phyloP scores from a whole-genome alignment of 2,329 filamentous ascomycete genomes.

The Chaetomiaceae sp. region DNA sequence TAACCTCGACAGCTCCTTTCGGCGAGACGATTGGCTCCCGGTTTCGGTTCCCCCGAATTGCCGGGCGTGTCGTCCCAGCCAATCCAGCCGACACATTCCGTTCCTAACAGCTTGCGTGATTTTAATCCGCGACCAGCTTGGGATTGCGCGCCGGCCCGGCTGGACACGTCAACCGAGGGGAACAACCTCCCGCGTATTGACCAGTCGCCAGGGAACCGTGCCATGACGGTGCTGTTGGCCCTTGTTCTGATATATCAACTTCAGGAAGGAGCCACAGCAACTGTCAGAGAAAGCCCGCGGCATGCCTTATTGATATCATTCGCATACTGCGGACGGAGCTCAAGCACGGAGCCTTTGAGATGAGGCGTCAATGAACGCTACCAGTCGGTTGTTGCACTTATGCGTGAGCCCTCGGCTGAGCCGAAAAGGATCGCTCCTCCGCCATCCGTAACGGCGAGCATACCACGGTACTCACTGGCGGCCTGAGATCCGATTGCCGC shows the following conservation, averaged over 20 bases:
- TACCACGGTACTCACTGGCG: no score
- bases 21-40: constrained; percentile 13
- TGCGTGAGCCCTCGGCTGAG: not conserved
- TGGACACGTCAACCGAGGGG: not conserved
- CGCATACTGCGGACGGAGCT: no score
- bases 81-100: constrained; percentile 13
- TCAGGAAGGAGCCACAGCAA: not conserved
- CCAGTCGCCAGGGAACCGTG: constrained; percentile 1
- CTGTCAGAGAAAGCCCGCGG: not conserved
- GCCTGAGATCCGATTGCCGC: constrained; percentile 1
- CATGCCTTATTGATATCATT: not conserved
- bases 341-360: no score
- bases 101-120: constrained; percentile 11
- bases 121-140: constrained; percentile 9
- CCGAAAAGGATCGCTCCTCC: no score
- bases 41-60: constrained; percentile 13
- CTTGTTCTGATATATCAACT: not conserved
- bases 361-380: no score
- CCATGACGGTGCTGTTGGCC: not conserved
- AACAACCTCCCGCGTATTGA: no score
- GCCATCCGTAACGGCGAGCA: no score
- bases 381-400: no score
- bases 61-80: constrained; percentile 16
- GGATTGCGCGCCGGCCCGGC: not conserved
- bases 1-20: not conserved